Conservation (phyloP, 179 eudicot species). For the Gypsophila paniculata region DNA sequence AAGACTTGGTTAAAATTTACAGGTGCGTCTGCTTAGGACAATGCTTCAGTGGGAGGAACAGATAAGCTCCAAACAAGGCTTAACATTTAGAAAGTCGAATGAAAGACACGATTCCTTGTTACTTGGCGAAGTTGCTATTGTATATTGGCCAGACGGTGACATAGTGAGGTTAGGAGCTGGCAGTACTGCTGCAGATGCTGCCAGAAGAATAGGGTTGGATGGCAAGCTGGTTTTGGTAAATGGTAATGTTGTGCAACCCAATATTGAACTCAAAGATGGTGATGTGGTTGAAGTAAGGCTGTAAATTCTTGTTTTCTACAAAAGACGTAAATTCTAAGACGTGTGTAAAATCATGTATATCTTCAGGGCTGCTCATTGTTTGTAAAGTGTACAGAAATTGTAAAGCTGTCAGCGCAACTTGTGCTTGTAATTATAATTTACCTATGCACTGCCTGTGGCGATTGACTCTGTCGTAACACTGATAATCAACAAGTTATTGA, state of each 20-base stretch:
- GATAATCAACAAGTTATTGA: no score
- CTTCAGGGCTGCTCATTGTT: background rate
- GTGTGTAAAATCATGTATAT: constrained; percentile 7
- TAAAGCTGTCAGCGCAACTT: background rate
- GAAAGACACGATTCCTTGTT: constrained; percentile 27
- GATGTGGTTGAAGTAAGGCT: constrained; percentile 76
- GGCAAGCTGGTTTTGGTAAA: constrained; percentile 76
- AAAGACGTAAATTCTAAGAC: no score
- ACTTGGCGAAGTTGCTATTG: constrained; percentile 69
- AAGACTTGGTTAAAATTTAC: constrained; percentile 3
- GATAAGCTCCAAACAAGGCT: constrained; percentile 48
- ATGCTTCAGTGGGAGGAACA: constrained; percentile 98
- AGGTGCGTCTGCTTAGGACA: constrained; percentile 79
- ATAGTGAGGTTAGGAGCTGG: constrained; percentile 74
- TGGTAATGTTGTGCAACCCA: constrained; percentile 72
- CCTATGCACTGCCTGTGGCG: background rate
- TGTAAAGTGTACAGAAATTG: background rate
- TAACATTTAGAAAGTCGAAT: constrained; percentile 9
- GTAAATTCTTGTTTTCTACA: constrained; percentile 23
- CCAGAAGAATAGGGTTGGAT: constrained; percentile 64
- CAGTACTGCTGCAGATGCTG: constrained; percentile 96
- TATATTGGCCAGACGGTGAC: constrained; percentile 81
- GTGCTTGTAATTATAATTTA: background rate
- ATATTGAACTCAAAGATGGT: constrained; percentile 77
- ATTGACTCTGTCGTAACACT: no score